Evolutionary conservation across 2,329 filamentous ascomycete species (phyloP), one percentile per base, ranked within the genome.

Genomic region (Claviceps purpurea): DNA sequence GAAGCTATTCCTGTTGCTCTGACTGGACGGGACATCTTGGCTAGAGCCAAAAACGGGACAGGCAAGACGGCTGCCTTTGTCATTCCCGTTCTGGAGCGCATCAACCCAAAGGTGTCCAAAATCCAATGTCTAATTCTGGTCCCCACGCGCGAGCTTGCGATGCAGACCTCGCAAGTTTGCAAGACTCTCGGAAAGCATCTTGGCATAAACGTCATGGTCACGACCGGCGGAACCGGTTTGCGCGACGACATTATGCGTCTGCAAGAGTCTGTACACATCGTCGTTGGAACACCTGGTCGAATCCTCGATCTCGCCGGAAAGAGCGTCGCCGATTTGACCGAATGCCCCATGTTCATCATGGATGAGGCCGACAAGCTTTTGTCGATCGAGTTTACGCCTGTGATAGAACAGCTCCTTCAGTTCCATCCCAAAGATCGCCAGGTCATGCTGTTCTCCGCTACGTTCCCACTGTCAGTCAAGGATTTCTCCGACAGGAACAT

Each of bases 401-500:
- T 95, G 57, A 95, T 98, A 59, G 94, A 98, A 70, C 89, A 98
- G 68, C 78, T 98, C 22, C 77, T 98, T 49, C 85, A 87, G 58
- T 96, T 95, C 71, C 91, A 96, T 68, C 91, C 93, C 57, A 95
- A 93, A 69, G 91, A 98, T 65, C 86, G 93, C 54, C 93, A 98
- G 71, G 90, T 98, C 63, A 98, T 98, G 93, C 84, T 98, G 56
- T 98, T 98, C 75, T 95, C 89, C 61, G 94, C 94, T 55, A 98
- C 93, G 4, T 98, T 98, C 71, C 93, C 93, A 18, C 74, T 97
- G 60, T 93, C 95, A 52, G 93, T 98, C 63, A 97, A 98, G 74
- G 84, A 87, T 62, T 98, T 98, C 72, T 97, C 86, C 65, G 93
- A 98, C 70, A 95, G 95, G 73, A 93, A 98, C 74, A 96, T 98